Percentiles rank a stretch among this genome's conserved stretches.
Evolutionary conservation across 1,284 basidiomycete genomes (phyloP).

Genomic region (Ganoderma lingzhi): DNA sequence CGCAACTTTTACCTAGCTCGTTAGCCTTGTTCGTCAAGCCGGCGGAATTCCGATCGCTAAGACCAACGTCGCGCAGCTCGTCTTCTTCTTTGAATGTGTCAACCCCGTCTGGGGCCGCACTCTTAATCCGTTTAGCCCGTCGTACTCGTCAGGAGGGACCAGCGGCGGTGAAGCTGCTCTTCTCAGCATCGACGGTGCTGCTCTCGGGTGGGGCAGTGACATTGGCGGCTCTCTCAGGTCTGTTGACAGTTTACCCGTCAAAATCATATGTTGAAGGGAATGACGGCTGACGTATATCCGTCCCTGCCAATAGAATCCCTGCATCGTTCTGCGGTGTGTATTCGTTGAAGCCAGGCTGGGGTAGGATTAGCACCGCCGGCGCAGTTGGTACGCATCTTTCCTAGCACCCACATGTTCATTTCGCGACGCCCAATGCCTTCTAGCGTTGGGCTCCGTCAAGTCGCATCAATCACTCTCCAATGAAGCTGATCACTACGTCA

Average conservation of each 20-base stretch:
- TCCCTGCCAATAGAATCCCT: constrained; percentile 67
- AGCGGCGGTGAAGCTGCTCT: constrained; percentile 85
- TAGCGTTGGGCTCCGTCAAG: not conserved
- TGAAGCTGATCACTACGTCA: constrained; percentile 1
- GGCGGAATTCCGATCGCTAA: constrained; percentile 72
- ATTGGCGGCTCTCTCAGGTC: constrained; percentile 70
- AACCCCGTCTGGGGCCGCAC: constrained; percentile 86
- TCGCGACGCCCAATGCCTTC: not conserved
- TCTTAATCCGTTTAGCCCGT: constrained; percentile 72
- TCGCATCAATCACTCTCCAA: not conserved
- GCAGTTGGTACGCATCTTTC: constrained; percentile 48
- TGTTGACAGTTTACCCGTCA: not conserved
- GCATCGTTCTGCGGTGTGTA: constrained; percentile 84
- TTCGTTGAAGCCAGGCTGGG: constrained; percentile 75
- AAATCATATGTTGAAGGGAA: not conserved
- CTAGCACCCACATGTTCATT: not conserved
- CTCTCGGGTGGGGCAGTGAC: constrained; percentile 83
- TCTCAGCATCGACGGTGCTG: constrained; percentile 78
- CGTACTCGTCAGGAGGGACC: constrained; percentile 78
- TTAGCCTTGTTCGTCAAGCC: constrained; percentile 52
- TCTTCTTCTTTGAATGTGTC: constrained; percentile 88
- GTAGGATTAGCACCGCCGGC: constrained; percentile 61
- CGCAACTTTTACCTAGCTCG: constrained; percentile 43
- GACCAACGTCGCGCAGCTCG: constrained; percentile 85
- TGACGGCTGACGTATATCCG: constrained; percentile 37